phyloP scores from a whole-genome alignment of 83 land plant genomes.

The Isoetes engelmannii region DNA sequence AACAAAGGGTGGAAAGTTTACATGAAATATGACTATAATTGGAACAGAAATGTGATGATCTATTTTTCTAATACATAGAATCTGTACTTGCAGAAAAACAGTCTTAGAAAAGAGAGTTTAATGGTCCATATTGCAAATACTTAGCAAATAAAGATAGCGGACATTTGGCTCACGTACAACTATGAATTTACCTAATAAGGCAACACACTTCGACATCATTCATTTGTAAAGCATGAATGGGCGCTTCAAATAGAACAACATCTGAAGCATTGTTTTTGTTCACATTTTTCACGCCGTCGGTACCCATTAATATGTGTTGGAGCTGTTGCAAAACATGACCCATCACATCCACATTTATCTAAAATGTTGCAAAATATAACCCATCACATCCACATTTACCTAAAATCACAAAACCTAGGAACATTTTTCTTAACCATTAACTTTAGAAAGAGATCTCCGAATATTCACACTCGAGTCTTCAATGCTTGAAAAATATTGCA shows the following conservation, averaged over 20 bases:
- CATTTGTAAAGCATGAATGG: constrained; percentile 31
- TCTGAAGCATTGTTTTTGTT: constrained; percentile 99
- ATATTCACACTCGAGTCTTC: constrained; percentile 97
- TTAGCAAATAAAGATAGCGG: constrained; percentile 94
- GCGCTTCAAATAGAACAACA: constrained; percentile 99
- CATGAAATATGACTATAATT: too few species aligned
- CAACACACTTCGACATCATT: constrained; percentile 99
- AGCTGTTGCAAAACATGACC: constrained; percentile 40
- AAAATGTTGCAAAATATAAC: too few species aligned
- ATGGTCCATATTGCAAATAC: constrained; percentile 1
- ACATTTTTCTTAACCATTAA: constrained; percentile 12
- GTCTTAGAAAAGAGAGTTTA: too few species aligned
- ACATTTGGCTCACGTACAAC: constrained; percentile 98
- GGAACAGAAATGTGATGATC: too few species aligned
- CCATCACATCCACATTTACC: too few species aligned
- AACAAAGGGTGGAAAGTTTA: too few species aligned
- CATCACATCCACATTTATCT: too few species aligned
- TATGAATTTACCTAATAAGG: constrained; percentile 96
- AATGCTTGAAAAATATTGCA: constrained; percentile 91
- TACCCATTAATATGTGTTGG: constrained; percentile 92
- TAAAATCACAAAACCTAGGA: background rate
- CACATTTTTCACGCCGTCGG: constrained; percentile 98
- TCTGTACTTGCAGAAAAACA: too few species aligned
- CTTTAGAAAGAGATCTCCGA: constrained; percentile 92
- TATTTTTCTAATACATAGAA: too few species aligned